Base-by-base conservation (phyloP, 202 grass and related monocot species). In the Brachypodium distachyon region DNA sequence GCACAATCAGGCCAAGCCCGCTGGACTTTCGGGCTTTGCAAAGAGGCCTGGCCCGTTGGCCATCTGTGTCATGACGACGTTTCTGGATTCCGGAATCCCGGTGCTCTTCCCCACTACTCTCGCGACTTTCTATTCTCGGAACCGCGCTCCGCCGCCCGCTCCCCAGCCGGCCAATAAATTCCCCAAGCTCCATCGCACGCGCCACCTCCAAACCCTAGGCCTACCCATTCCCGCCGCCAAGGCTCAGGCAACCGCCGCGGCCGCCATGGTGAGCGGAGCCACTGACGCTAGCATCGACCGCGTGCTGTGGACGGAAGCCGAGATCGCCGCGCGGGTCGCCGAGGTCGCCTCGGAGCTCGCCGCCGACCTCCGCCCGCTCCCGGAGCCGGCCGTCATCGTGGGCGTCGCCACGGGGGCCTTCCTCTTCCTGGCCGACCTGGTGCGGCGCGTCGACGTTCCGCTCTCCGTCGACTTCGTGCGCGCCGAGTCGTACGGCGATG, bases 391-490 rank as follows among this genome's bases (percentile, higher is more conserved):
- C 7, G 91, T 92, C 53, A 61, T 87, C 63, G 87, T 94, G 40
- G 95, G 91, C 80, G 91, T 98, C 56, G 95, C 95, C 69, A 98
- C 91, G 13, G 95, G 95, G 34, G 95, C 95, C 2, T 68, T 94
- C 73, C 77, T 92, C 44, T 92, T 98, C 73, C 89, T 94, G 59
- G 91, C 91, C 52, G 95, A 98, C 79, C 76, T 98, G 57, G 95
- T 90, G 43, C 88, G 89, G 67, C 81, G 81, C 87, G 81, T 98
- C 63, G 75, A 67, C 65, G 31, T 22, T 39, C 91, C 77, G 19
- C 74, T 92, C 70, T 55, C 55, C 14, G 67, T 98, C 58, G 95
- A 98, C 73, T 61, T 98, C 60, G 77, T 98, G 47, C 91, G 95
- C 59, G 85, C 77, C 46, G 91, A 98, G 89, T 98, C 95, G 70